Evolutionary conservation across 2,329 filamentous ascomycete species (phyloP).

Genomic region (Fusarium devonianum): DNA sequence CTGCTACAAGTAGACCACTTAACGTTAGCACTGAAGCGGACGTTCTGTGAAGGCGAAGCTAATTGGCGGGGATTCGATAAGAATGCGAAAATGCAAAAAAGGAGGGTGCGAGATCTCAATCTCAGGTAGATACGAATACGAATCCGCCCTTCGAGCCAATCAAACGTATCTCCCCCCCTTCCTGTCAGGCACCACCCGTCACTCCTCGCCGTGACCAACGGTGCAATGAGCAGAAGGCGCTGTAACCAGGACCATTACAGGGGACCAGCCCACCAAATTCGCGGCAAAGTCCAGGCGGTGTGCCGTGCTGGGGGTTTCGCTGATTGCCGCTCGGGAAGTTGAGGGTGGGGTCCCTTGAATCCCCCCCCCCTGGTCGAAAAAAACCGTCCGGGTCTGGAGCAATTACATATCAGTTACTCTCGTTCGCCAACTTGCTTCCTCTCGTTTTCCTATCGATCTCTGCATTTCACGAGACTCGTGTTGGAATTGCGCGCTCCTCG

Average conservation of each 20-base stretch:
- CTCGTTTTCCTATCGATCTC: slow-evolving; percentile 29
- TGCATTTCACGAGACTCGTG: slow-evolving; percentile 30
- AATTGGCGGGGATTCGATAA: slow-evolving; percentile 24
- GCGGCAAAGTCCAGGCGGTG: slow-evolving; percentile 28
- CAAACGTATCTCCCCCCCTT: slow-evolving; percentile 9
- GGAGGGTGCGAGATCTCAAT: slow-evolving; percentile 30
- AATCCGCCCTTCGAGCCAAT: slow-evolving; percentile 26
- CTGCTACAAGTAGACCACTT: too few species aligned
- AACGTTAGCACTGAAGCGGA: too few species aligned
- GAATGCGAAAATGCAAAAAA: slow-evolving; percentile 39
- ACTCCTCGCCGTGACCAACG: slow-evolving; percentile 2
- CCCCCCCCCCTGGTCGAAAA: slow-evolving; percentile 32
- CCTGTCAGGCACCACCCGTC: slow-evolving; percentile 26
- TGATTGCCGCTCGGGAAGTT: slow-evolving; percentile 16
- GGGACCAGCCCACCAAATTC: slow-evolving; percentile 6
- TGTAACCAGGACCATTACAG: slow-evolving; percentile 10
- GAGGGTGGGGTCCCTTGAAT: slow-evolving; percentile 22
- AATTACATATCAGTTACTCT: slow-evolving; percentile 46
- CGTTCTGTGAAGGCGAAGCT: not conserved
- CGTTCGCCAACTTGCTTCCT: slow-evolving; percentile 35
- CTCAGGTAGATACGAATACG: slow-evolving; percentile 33
- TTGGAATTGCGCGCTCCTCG: slow-evolving; percentile 22
- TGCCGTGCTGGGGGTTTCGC: slow-evolving; percentile 20
- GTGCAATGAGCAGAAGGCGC: not conserved
- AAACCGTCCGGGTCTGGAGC: slow-evolving; percentile 38